Evolutionary conservation across 805 yeast genomes (phyloP), one percentile per base, ranked within the genome.

Genomic region (Candida palmyrensis): DNA sequence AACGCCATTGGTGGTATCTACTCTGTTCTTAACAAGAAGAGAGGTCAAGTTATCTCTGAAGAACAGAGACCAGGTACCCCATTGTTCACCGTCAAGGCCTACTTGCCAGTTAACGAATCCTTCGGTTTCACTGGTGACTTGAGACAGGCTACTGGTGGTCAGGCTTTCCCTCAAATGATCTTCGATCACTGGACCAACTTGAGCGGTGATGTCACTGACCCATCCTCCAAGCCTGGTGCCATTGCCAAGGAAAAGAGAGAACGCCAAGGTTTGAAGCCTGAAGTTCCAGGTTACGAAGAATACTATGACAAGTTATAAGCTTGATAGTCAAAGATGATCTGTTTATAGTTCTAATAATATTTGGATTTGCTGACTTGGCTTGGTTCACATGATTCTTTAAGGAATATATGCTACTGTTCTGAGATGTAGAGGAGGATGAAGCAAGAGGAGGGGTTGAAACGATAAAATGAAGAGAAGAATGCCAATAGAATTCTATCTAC

Each of bases 21-120:
- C 95, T 87, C 97, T 47, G 97, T 92, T 60, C 81, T 90, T 68
- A 92, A 92, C 95, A 87, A 79, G 79, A 83, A 82, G 89, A 90
- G 98, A 85, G 98, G 98, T 76, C 97, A 90, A 78, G 97, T 90
- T 62, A 67, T 90, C 66, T 87, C 96, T 64, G 97, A 90, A 78
- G 96, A 89, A 77, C 98, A 90, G 79, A 89, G 97, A 77, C 97
- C 97, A 72, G 98, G 98, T 83, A 90, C 98, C 57, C 97, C 98
- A 74, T 80, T 92, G 78, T 92, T 92, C 82, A 88, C 96, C 60
- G 94, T 90, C 72, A 92, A 90, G 87, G 98, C 98, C 60, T 85
- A 88, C 95, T 80, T 90, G 76, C 98, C 98, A 69, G 97, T 90
- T 57, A 92, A 90, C 77, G 98, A 92, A 80, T 90, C 98, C 40